Evolutionary conservation across 2,329 filamentous ascomycete genomes (phyloP), one percentile per base, ranked within the genome.

Genomic region (Monosporascus sp.): DNA sequence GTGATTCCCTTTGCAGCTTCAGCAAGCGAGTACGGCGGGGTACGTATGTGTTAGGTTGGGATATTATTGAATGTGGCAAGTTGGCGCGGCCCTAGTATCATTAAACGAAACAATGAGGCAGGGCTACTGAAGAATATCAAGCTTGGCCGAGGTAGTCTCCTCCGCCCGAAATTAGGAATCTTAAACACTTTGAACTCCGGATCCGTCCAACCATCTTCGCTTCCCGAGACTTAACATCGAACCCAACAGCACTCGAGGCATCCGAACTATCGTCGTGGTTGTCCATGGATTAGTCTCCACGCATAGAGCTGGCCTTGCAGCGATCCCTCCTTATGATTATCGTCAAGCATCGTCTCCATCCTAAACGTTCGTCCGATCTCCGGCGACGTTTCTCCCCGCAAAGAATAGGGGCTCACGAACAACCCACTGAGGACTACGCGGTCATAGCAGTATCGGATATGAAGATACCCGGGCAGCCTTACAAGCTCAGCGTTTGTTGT

Each of bases 331-430:
- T 41, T 20, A 41, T 41, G 38, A 41, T 41, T 19, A n/a, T 20
- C 38, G 38, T 8, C 38, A 41, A 19, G 17, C 38, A 41, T 41
- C 38, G 19, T 41, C 17, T n/a, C 17, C 9, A 41, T 41, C 38
- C 17, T 19, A 6, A 41, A 41, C 19, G 7, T n/a, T n/a, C 17
- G 46, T 57, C 61, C 62, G 55, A 63, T 58, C 57, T 53, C 37
- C 55, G 58, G 48, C 44, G 17, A 41, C 9, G 9, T 41, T 20
- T 20, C 19, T 41, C 6, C 38, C 7, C 9, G 9, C 19, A 9
- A 41, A 41, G 3, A 41, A 19, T 8, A 41, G 11, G 31, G 9
- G 31, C 11, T 35, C 11, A 5, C 11, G 31, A 35, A 14, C 31
- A 35, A 14, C 31, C 31, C 9, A 35, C 11, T 35, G 11, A 14